Base-by-base conservation (phyloP, 139 green algal genomes). In the Picocystis salinarum region DNA sequence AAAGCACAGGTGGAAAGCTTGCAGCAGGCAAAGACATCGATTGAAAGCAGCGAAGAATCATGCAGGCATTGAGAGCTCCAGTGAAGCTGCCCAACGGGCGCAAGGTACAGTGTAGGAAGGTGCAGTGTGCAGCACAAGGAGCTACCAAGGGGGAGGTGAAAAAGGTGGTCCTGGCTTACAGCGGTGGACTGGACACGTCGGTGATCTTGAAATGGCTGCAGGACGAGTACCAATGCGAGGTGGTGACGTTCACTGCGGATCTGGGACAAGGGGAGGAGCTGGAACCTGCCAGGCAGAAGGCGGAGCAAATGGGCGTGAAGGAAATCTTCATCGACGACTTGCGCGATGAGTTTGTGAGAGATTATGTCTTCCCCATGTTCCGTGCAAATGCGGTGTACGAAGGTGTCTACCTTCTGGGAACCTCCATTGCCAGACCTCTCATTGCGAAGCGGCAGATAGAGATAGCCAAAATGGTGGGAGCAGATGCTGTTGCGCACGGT, bases 301-400 rank as follows among this genome's bases (percentile, higher is more conserved):
- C 85, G 0, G 72, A 88, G 66, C 59, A 73, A 40, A 75, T 83
- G 39, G 85, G 85, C 9, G 74, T 92, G n/a, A 91, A 91, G 68
- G 66, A 93, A 58, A 92, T 96, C 53, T 96, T 77, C 64, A 91
- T 94, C 33, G 82, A 95, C 28, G 89, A 99, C 62, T 48, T 99
- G 49, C 67, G 80, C 4, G 89, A 99, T 64, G 89, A 96, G 64
- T 99, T 99, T 71, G 83, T 96, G 36, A 54, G 64, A 2, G 86
- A 99, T 52, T 99, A 85, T 58, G 80, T 96, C 20, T 95, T 93
- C 56, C 89, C 89, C 44, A 95, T 95, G 82, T 94, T 99, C 67
- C 59, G 72, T 45, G 88, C 85, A 39, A 96, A 96, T 60, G 62
- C 83, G 0, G 55, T 85, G 39, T 99, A 99, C 58, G 89, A 99